phyloP scores from a whole-genome alignment of 2,329 filamentous ascomycete genomes.

The Chalaropsis ovoidea region DNA sequence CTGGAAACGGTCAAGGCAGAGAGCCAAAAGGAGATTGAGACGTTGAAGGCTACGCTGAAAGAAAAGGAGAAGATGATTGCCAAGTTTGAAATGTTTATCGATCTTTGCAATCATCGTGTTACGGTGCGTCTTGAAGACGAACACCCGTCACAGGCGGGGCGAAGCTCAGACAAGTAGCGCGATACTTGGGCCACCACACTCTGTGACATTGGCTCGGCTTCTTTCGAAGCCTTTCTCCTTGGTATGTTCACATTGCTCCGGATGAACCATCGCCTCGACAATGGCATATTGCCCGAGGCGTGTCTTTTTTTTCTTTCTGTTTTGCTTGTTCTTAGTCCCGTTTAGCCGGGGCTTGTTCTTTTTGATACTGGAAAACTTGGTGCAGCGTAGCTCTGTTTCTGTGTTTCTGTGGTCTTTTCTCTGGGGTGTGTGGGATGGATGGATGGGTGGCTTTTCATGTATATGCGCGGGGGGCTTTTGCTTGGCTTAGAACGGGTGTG shows the following conservation, averaged over 20 bases:
- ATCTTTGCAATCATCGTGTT: slow-evolving; percentile 57
- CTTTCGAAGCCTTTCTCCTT: neutral
- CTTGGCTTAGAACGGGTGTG: neutral
- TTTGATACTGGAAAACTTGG: neutral
- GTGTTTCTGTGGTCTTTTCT: neutral
- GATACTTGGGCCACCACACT: neutral
- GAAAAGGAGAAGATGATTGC: slow-evolving; percentile 54
- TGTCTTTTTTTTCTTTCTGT: neutral
- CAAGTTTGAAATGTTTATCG: slow-evolving; percentile 60
- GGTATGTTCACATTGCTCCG: neutral
- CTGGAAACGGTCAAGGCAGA: slow-evolving; percentile 47
- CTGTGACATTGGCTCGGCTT: neutral
- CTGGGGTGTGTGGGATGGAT: neutral
- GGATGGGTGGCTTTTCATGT: neutral
- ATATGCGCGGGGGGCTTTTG: neutral
- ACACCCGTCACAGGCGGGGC: slow-evolving; percentile 28
- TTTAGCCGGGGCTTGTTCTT: neutral
- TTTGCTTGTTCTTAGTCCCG: neutral
- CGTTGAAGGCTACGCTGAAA: slow-evolving; percentile 48
- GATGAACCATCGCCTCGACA: neutral
- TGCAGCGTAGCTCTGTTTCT: slow-evolving; percentile 7
- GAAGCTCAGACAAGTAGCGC: slow-evolving; percentile 22
- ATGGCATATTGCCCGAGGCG: neutral
- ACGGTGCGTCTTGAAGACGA: slow-evolving; percentile 44
- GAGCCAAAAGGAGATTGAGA: slow-evolving; percentile 48